Evolutionary conservation across 345 rosid genomes (phyloP).

Genomic region (Nasturtium officinale): DNA sequence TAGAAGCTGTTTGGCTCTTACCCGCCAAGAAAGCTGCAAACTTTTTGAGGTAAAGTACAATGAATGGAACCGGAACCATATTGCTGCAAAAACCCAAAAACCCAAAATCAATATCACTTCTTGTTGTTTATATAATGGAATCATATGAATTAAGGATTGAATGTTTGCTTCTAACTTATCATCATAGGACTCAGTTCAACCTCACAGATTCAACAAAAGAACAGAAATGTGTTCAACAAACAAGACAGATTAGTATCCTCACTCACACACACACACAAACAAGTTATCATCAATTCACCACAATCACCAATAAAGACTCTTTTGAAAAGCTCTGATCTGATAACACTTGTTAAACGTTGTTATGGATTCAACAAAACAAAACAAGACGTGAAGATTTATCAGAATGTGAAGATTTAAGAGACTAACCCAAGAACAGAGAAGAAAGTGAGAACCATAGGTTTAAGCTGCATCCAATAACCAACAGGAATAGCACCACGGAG

Average conservation of each 20-base stretch:
- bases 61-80: constrained; percentile 95
- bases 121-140: constrained; percentile 8
- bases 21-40: constrained; percentile 68
- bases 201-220: not conserved
- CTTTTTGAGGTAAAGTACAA: constrained; percentile 72
- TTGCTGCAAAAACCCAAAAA: constrained; percentile 72
- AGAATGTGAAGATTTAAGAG: not conserved
- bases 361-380: not conserved
- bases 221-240: not conserved
- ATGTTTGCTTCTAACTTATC: constrained; percentile 4
- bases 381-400: not conserved
- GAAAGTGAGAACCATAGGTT: constrained; percentile 58
- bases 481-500: constrained; percentile 97
- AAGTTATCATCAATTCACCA: not conserved
- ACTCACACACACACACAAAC: not conserved
- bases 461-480: constrained; percentile 96
- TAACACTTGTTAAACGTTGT: not conserved
- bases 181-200: not conserved
- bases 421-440: constrained; percentile 79
- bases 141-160: not conserved
- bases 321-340: not conserved
- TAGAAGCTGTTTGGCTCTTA: constrained; percentile 61
- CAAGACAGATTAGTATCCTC: not conserved
- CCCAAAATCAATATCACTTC: constrained; percentile 2
- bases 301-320: not conserved